Evolutionary conservation across 1,284 basidiomycete genomes (phyloP).

Genomic region (Athelia psychrophila): DNA sequence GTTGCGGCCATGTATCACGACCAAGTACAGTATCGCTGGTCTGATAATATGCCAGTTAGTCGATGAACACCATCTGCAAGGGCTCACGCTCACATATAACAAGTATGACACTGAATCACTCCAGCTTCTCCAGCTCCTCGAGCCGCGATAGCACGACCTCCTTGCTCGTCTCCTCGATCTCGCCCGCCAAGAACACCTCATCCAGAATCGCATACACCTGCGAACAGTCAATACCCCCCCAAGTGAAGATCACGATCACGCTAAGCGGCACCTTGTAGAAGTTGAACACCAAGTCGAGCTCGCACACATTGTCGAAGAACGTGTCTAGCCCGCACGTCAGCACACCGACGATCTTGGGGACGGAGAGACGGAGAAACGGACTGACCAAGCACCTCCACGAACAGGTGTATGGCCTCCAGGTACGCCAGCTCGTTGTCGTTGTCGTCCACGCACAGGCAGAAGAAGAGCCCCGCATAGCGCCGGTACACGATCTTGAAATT

Average conservation of each 20-base stretch:
- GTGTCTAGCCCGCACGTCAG: conserved; percentile 56
- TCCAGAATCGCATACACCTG: conserved; percentile 97
- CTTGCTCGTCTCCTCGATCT: conserved; percentile 97
- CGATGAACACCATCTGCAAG: too few relatives aligned
- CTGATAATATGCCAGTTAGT: too few relatives aligned
- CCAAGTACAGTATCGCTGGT: too few relatives aligned
- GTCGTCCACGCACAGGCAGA: conserved; percentile 95
- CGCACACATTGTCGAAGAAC: conserved; percentile 98
- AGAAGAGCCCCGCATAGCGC: conserved; percentile 96
- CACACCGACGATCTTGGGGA: too few relatives aligned
- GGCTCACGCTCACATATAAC: not conserved
- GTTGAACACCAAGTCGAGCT: conserved; percentile 96
- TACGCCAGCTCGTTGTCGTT: conserved; percentile 98
- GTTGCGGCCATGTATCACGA: too few relatives aligned
- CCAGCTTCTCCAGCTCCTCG: conserved; percentile 89
- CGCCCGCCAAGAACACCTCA: conserved; percentile 98
- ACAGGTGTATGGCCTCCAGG: conserved; percentile 95
- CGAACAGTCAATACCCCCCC: conserved; percentile 8
- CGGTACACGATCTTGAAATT: conserved; percentile 96
- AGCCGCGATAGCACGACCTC: conserved; percentile 89
- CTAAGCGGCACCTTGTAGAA: conserved; percentile 82
- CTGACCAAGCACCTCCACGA: conserved; percentile 96
- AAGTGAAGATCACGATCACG: not conserved
- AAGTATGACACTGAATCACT: conserved; percentile 40
- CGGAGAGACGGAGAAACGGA: conserved; percentile 9